Evolutionary conservation across 202 grass and related monocot species (phyloP), one percentile per base, ranked within the genome.

Genomic region (Hordeum pubiflorum): DNA sequence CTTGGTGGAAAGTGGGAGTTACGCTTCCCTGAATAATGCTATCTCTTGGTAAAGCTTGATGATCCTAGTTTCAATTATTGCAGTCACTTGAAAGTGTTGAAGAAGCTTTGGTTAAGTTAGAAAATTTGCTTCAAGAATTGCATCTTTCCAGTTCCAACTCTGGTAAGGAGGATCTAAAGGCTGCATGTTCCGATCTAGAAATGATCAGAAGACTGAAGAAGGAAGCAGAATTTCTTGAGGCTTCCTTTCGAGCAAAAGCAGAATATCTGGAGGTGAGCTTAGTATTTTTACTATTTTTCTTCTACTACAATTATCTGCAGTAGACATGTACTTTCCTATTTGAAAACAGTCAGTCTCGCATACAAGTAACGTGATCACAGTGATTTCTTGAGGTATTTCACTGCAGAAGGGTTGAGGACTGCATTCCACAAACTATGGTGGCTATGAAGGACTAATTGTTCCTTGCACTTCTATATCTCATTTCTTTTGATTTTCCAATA

Each of bases 41-140:
- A 66, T 78, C 29, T 32, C 40, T 4, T 78, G 52, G 37, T 54
- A 65, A 82, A 67, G n/a, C 7, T 78, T 73, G 52, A 86, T 68
- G 38, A 79, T 32, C 20, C 68, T 68, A 52, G 22, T 82, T 78
- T 83, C 27, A 64, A 70, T 79, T 84, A 63, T 85, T 93, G 72
- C 84, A 99, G 96, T 90, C 96, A 63, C 96, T 99, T 88, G 91
- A 93, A 93, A 91, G 78, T 93, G 96, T 99, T 68, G 96, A 99
- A 38, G 93, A 91, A 84, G 91, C 96, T 88, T 84, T 96, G 83
- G 87, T 93, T 57, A 93, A 91, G 77, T 96, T 99, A 88, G 96
- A 96, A 78, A 86, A 90, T 56, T 91, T 99, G 85, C 87, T 99
- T 70, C 92, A 99, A 91, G 96, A 99, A 82, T 62, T 99, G 63